These are phyloP conservation scores for Trichoderma polysporum DNA, from an alignment of 2,329 filamentous ascomycete genomes.

Conservation along the genomic window DNA sequence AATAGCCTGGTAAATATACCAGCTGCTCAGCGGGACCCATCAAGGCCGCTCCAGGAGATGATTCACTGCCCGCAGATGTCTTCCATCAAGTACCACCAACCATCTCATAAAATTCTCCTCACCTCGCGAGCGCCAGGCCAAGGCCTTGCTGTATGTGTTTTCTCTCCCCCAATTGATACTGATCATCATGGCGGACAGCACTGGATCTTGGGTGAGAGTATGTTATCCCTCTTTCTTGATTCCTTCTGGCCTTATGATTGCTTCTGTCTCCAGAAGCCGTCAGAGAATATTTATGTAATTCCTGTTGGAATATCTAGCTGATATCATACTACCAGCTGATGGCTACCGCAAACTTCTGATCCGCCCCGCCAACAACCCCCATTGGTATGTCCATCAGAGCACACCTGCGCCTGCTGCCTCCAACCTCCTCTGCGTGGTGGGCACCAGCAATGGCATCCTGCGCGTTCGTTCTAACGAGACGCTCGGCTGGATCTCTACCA, in stretches of 20 bases:
- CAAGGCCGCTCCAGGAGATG: conserved; percentile 29
- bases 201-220: conserved; percentile 43
- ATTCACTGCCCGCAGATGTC: conserved; percentile 43
- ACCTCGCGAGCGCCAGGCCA: conserved; percentile 39
- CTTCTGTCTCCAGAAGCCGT: too few species aligned
- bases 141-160: conserved; percentile 38
- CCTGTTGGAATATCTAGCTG: neutral
- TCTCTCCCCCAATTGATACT: conserved; percentile 36
- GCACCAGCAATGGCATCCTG: conserved; percentile 49
- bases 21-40: conserved; percentile 19
- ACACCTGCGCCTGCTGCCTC: conserved; percentile 43
- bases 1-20: conserved; percentile 13
- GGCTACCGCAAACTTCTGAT: conserved; percentile 36
- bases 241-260: neutral
- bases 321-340: conserved; percentile 28
- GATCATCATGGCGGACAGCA: neutral
- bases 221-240: neutral
- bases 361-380: conserved; percentile 27
- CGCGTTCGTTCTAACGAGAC: conserved; percentile 35
- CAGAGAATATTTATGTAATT: neutral
- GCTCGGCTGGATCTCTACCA: conserved; percentile 37
- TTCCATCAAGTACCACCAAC: conserved; percentile 48
- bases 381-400: conserved; percentile 41
- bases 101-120: conserved; percentile 43
- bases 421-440: conserved; percentile 46